Percentiles rank a stretch among this genome's conserved stretches.
These are phyloP conservation scores for Fusarium miscanthi DNA, from an alignment of 2,329 filamentous ascomycete genomes.

Conservation along the genomic window DNA sequence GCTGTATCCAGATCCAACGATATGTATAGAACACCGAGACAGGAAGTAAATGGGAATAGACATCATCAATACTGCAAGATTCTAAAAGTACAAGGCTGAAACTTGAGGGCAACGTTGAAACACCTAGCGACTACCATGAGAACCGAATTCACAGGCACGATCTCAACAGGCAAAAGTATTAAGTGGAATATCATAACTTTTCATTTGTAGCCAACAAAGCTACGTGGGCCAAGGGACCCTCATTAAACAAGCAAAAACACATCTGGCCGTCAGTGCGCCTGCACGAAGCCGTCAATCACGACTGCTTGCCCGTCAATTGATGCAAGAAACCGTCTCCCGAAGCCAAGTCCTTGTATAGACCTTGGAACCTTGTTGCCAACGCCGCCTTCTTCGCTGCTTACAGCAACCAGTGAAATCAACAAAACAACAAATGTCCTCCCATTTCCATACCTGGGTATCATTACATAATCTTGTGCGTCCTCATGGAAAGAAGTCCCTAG, in stretches of 20 bases:
- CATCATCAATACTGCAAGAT: neutral
- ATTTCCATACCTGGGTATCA: slow-evolving; percentile 35
- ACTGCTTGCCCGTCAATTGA: slow-evolving; percentile 13
- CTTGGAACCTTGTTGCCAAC: slow-evolving; percentile 22
- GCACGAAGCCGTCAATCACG: slow-evolving; percentile 1
- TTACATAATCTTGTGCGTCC: slow-evolving; percentile 23
- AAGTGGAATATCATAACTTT: slow-evolving; percentile 25
- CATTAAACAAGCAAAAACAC: slow-evolving; percentile 4
- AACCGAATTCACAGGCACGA: neutral
- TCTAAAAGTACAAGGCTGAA: neutral
- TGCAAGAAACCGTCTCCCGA: slow-evolving; percentile 14
- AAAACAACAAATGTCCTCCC: slow-evolving; percentile 32
- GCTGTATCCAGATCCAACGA: neutral
- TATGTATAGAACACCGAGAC: neutral
- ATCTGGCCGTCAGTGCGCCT: neutral
- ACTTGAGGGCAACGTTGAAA: neutral
- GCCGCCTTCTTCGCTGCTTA: slow-evolving; percentile 16
- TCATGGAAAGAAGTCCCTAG: slow-evolving; percentile 16
- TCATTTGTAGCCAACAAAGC: slow-evolving; percentile 20
- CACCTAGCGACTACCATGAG: neutral
- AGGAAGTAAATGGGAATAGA: neutral
- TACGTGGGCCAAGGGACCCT: slow-evolving; percentile 5
- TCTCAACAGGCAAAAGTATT: neutral
- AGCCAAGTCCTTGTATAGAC: neutral
- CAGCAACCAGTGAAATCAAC: slow-evolving; percentile 24